Evolutionary conservation across 805 yeast genomes (phyloP), one percentile per base, ranked within the genome.

Genomic region (Candida glaebosa): DNA sequence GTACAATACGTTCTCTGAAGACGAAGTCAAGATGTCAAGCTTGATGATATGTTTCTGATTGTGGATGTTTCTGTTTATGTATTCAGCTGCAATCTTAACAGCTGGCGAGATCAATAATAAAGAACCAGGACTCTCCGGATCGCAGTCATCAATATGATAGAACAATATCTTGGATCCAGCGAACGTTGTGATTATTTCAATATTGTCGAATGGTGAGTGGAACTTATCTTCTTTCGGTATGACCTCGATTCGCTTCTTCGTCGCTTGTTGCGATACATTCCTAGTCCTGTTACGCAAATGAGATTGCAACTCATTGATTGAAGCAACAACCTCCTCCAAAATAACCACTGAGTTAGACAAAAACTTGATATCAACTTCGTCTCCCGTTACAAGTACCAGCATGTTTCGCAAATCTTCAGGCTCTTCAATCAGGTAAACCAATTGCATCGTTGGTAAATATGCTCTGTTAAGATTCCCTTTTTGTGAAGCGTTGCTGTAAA

Each of bases 81-180:
- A 88, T 43, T 73, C 78, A 0, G 81, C 51, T 2, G 74, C 71
- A 4, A 84, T 69, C 38, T 69, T 69, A 1, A 90, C 78, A 1
- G 87, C 84, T 0, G 98, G 98, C 0, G 96, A 78, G 39, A 77
- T 84, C 18, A 90, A 61, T 19, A 70, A 74, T 12, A 90, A 66
- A 0, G 85, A 73, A 0, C 65, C 62, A 0, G 87, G 73, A 2
- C 53, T 47, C 12, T 61, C 61, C 2, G 48, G 42, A 15, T 62
- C 56, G 3, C 66, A 52, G 7, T 65, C 74, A 25, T 72, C 65
- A 6, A 72, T 60, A 34, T 71, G 66, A 39, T 68, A 65, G n/a
- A 78, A 58, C 41, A 63, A 54, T 5, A 85, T 76, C 5, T 72
- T 74, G 16, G 91, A 87, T 42, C 93, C 95, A 4, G 79, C 89